phyloP scores from a whole-genome alignment of 2,329 filamentous ascomycete species.

The Zymoseptoria brevis region DNA sequence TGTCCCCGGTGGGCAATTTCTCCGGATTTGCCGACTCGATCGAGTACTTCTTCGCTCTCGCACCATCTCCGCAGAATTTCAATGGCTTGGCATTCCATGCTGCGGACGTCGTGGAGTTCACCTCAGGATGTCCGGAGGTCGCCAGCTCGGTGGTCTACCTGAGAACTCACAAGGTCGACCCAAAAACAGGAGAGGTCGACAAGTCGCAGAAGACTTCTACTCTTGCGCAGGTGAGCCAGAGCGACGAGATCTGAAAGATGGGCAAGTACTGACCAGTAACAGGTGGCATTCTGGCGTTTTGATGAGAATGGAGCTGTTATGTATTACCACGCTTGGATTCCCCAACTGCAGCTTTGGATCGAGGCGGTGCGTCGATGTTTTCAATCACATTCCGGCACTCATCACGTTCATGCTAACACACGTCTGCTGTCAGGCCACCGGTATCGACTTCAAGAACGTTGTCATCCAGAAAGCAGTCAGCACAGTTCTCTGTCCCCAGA shows the following conservation, averaged over 20 bases:
- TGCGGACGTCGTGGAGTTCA: conserved; percentile 19
- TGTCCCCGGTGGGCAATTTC: conserved; percentile 38
- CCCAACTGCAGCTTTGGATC: conserved; percentile 35
- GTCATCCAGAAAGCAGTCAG: conserved; percentile 27
- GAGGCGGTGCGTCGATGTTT: no score
- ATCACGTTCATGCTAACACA: no score
- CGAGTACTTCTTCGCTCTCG: conserved; percentile 37
- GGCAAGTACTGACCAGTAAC: neutral
- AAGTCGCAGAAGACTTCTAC: conserved; percentile 5
- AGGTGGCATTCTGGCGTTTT: conserved; percentile 42
- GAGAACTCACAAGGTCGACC: conserved; percentile 6
- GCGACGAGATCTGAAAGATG: neutral
- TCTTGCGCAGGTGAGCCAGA: conserved; percentile 11
- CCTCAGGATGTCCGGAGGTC: conserved; percentile 15
- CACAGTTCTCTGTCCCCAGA: conserved; percentile 28
- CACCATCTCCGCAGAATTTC: conserved; percentile 25
- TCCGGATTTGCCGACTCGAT: conserved; percentile 36
- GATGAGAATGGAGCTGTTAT: conserved; percentile 37
- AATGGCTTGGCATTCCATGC: conserved; percentile 19
- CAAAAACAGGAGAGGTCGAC: conserved; percentile 9
- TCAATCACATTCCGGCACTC: no score
- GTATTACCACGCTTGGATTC: conserved; percentile 40
- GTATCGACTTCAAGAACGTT: conserved; percentile 19
- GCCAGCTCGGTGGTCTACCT: conserved; percentile 18
- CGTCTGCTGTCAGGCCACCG: conserved; percentile 16